Evolutionary conservation across 805 yeast genomes (phyloP).

Genomic region (Myxozyma kluyveri): DNA sequence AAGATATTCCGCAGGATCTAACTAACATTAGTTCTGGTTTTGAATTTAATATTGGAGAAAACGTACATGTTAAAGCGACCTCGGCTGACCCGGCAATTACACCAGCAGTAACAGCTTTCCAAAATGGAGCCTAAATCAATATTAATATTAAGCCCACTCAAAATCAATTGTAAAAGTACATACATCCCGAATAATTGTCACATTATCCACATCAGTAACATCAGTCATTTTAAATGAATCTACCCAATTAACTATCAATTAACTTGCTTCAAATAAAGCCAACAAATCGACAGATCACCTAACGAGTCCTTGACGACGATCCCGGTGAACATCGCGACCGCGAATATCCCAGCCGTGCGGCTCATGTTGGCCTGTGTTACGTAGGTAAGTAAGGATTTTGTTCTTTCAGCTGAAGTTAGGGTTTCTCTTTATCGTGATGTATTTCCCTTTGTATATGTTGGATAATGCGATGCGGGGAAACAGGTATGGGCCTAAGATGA

Average conservation of each 20-base stretch:
- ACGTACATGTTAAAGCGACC: conserved; percentile 40
- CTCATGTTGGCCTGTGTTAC: no score
- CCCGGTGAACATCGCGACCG: no score
- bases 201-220: neutral
- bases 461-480: no score
- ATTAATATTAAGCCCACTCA: neutral
- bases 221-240: conserved; percentile 1
- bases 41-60: neutral
- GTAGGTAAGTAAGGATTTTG: no score
- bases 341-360: no score
- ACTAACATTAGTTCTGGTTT: neutral
- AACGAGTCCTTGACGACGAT: no score
- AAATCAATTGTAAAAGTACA: neutral
- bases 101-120: conserved; percentile 35
- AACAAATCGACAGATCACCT: no score
- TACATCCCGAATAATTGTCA: neutral
- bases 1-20: conserved; percentile 44
- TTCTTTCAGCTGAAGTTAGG: no score
- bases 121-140: neutral
- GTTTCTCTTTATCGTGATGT: no score
- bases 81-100: conserved; percentile 41
- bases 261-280: neutral
- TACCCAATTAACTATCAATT: neutral
- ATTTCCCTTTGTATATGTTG: no score
- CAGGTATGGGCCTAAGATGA: no score